phyloP scores from a whole-genome alignment of 192 early-diverging fungal species.

The Coemansia sp. region DNA sequence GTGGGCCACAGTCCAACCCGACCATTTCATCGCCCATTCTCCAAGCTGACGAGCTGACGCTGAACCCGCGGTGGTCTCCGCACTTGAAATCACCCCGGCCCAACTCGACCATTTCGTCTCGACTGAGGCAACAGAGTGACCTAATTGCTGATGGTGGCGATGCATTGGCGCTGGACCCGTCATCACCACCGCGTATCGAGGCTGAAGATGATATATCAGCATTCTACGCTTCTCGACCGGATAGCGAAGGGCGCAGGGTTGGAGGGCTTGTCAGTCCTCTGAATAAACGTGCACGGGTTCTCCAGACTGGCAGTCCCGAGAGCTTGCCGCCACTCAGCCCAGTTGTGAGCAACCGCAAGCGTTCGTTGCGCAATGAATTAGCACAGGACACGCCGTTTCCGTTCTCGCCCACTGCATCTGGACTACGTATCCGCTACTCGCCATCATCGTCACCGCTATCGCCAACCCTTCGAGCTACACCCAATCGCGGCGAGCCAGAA shows the following conservation, averaged over 20 bases:
- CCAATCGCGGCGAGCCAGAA: conserved; percentile 44
- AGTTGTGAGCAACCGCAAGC: conserved; percentile 50
- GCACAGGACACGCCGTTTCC: conserved; percentile 31
- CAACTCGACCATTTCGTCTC: conserved; percentile 43
- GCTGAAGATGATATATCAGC: neutral
- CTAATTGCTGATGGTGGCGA: neutral
- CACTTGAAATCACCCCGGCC: conserved; percentile 49
- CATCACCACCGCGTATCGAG: neutral
- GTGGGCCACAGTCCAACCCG: neutral
- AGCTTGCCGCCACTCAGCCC: conserved; percentile 55
- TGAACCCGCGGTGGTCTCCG: conserved; percentile 57
- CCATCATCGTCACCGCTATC: conserved; percentile 47
- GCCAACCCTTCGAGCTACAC: conserved; percentile 35
- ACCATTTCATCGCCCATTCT: conserved; percentile 41
- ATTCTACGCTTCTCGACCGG: neutral
- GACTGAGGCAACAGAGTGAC: conserved; percentile 29
- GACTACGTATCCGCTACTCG: conserved; percentile 46
- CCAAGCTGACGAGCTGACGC: conserved; percentile 52
- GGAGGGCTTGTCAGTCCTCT: conserved; percentile 34
- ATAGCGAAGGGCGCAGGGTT: conserved; percentile 7
- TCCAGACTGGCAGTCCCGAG: conserved; percentile 47
- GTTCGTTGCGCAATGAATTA: conserved; percentile 30
- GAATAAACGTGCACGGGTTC: conserved; percentile 45
- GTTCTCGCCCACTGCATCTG: conserved; percentile 46
- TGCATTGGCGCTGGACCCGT: neutral